These are phyloP conservation scores for Cydonia oblonga DNA, from an alignment of 331 rosid species.

Conservation along the genomic window DNA sequence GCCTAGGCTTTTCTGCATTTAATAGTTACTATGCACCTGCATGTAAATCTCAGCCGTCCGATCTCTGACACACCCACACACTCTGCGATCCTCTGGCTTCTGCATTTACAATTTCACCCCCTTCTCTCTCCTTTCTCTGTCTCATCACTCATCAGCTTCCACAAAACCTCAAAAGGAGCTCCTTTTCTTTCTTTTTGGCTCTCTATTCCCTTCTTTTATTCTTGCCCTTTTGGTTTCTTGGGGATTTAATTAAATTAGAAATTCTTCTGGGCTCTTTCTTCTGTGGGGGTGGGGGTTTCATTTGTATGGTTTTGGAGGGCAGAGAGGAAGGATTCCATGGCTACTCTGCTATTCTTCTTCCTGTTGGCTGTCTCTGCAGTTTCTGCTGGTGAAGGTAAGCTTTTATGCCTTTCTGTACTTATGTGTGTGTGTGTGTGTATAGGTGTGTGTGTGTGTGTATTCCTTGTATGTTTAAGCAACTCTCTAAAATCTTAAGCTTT, in stretches of 20 bases:
- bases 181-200: conserved; percentile 13
- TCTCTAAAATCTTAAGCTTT: background rate
- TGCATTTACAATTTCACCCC: conserved; percentile 6
- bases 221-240: background rate
- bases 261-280: background rate
- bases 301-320: conserved; percentile 1
- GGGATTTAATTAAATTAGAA: background rate
- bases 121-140: background rate
- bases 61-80: conserved; percentile 18
- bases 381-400: conserved; percentile 28
- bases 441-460: too few species aligned
- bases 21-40: conserved; percentile 9
- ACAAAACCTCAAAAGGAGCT: conserved; percentile 8
- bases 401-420: background rate
- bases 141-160: background rate
- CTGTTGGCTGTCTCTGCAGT: conserved; percentile 27
- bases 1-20: background rate
- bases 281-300: background rate
- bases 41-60: conserved; percentile 18
- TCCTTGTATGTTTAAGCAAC: background rate
- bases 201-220: conserved; percentile 4
- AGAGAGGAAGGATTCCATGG: conserved; percentile 27
- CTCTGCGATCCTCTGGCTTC: background rate
- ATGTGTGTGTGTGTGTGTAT: too few species aligned
- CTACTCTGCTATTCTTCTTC: conserved; percentile 22